These are phyloP conservation scores for Aquilaria sinensis DNA, from an alignment of 345 rosid species.

Conservation along the genomic window DNA sequence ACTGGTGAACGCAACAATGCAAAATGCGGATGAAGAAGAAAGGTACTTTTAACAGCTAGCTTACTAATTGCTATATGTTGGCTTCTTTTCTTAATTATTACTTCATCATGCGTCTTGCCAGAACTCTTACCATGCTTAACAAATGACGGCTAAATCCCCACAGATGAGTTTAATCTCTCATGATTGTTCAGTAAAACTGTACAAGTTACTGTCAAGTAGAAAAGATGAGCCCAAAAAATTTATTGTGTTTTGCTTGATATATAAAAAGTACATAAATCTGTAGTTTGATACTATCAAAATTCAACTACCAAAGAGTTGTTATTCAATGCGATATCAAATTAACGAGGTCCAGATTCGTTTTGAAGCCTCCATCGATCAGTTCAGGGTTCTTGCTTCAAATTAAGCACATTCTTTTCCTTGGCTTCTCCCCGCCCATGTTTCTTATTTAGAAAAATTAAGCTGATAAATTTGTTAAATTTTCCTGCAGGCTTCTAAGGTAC, in stretches of 20 bases:
- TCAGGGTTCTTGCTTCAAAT: neutral
- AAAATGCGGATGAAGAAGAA: conserved; percentile 11
- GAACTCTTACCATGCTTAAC: neutral
- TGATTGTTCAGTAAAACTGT: neutral
- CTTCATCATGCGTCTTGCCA: neutral
- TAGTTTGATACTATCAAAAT: neutral
- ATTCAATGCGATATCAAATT: too few relatives aligned
- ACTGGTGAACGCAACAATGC: conserved; percentile 1
- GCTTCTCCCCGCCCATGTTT: neutral
- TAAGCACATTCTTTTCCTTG: neutral
- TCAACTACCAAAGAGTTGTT: neutral
- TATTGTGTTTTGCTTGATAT: too few relatives aligned
- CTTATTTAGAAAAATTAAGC: neutral
- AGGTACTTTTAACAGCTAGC: conserved; percentile 11
- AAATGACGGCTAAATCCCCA: too few relatives aligned
- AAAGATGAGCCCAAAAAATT: neutral
- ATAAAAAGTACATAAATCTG: neutral
- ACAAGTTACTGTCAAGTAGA: neutral
- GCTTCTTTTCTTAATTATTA: neutral
- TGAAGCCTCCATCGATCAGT: neutral
- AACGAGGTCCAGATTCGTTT: too few relatives aligned
- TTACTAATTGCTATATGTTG: neutral
- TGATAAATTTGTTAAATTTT: neutral
- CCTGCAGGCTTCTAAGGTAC: conserved; percentile 17
- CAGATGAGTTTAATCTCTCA: too few relatives aligned